Base-by-base conservation (phyloP, 768 basidiomycete genomes). In the Pulveroboletus frians region DNA sequence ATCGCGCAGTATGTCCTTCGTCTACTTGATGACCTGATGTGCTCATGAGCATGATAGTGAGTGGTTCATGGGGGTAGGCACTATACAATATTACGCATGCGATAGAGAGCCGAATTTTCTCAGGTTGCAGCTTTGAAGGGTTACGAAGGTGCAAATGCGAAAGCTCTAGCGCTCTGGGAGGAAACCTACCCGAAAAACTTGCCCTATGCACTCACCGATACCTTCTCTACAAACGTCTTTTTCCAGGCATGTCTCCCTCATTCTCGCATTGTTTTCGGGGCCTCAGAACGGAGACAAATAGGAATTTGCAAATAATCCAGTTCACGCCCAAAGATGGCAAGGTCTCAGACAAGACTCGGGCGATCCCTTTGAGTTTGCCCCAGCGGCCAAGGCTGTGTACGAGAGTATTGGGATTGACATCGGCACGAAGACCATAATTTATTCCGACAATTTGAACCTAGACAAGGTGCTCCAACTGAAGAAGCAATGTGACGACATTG, bases 321-420 rank as follows among this genome's bases (percentile, higher is more conserved):
- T 73, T 30, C 78, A 81, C 2, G 89, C 85, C 0, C 62, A 69
- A 9, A 76, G 79, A 36, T 98, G 95, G 95, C 70, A 74, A 5
- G 85, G 86, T 0, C 72, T 99, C 11, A 80, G 95, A 17, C 96
- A 99, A 62, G 96, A 99, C 65, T 93, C 90, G 1, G 96, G 96
- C 4, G 85, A 95, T 60, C 92, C 95, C 0, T 77, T 87, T 50
- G 67, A 64, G n/a, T 98, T 91, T 61, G 91, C 84, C 4, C 78
- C 79, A 9, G 75, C 77, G 17, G 92, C 84, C 9, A 87, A 83
- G 60, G 73, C 77, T 52, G 74, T 85, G 48, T 98, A 91, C 66
- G 69, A 80, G 46, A 70, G 73, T 9, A 69, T 95, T 2, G 87
- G 84, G 0, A 80, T 92, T 35, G 81, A 90, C 46, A 69, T 76